These are phyloP conservation scores for Mycena crocata DNA, from an alignment of 768 basidiomycete species.

Conservation along the genomic window DNA sequence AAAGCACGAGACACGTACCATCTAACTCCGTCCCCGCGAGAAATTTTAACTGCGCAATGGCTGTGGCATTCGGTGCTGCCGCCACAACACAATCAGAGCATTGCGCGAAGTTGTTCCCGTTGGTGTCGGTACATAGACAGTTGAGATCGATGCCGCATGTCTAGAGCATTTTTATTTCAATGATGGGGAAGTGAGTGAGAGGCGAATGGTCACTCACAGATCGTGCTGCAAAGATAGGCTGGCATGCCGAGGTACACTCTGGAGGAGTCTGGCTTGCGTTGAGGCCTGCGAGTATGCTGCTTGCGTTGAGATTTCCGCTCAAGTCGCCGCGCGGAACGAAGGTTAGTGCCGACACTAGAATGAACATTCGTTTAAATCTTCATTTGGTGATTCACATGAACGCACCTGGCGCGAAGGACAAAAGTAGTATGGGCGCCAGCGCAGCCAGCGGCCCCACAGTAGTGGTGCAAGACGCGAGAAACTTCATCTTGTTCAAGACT, in stretches of 20 bases:
- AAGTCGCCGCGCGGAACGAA: no score
- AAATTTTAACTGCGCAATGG: no score
- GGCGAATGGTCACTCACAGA: background rate
- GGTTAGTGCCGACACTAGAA: no score
- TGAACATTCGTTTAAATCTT: no score
- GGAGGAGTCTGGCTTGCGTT: slow-evolving; percentile 9
- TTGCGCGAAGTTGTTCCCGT: slow-evolving; percentile 6
- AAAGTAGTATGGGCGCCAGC: slow-evolving; percentile 18
- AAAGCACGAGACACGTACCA: no score
- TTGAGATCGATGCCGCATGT: slow-evolving; percentile 11
- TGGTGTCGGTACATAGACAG: slow-evolving; percentile 18
- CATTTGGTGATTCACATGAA: background rate
- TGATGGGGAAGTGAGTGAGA: background rate
- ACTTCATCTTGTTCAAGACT: slow-evolving; percentile 1
- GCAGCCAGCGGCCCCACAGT: slow-evolving; percentile 1
- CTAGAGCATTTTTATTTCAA: background rate
- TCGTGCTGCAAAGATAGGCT: slow-evolving; percentile 4
- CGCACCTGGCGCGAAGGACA: slow-evolving; percentile 1
- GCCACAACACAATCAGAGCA: slow-evolving; percentile 20
- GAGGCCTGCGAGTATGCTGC: no score
- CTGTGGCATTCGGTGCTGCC: no score
- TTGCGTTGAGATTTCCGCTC: no score
- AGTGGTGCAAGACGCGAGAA: background rate
- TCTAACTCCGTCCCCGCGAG: no score
- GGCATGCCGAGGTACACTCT: slow-evolving; percentile 7